A percentile compares a stretch with the other conserved stretches of the same genome.
These are phyloP conservation scores for Ophiocordyceps sinensis DNA, from an alignment of 2,329 filamentous ascomycete genomes.

Conservation along the genomic window DNA sequence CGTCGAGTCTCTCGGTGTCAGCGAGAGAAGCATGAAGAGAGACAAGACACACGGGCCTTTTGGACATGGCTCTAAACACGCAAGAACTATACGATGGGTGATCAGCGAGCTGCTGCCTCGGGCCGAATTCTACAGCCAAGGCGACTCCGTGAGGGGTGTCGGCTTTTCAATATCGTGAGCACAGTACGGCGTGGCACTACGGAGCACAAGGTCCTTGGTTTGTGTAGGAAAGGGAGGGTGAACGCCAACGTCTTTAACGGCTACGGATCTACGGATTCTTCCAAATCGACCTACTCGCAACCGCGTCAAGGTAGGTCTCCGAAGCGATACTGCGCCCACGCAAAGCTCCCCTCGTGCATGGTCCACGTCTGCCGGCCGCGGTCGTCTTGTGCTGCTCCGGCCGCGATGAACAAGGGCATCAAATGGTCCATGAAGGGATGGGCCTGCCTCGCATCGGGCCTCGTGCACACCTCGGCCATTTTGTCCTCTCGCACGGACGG, in stretches of 20 bases:
- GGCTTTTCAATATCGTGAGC: background rate
- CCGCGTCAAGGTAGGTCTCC: conserved; percentile 16
- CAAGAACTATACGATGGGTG: background rate
- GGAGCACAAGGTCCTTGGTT: background rate
- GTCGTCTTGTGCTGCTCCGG: conserved; percentile 29
- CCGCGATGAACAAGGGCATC: conserved; percentile 32
- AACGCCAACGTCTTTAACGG: no score
- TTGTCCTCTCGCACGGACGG: conserved; percentile 21
- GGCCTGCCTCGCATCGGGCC: conserved; percentile 30
- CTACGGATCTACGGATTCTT: no score
- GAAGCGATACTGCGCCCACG: conserved; percentile 33
- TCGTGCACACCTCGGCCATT: conserved; percentile 23
- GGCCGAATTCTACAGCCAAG: background rate
- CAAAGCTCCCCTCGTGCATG: conserved; percentile 27
- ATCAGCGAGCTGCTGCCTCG: background rate
- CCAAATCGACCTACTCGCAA: background rate
- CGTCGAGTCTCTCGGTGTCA: background rate
- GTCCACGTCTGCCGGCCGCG: conserved; percentile 29
- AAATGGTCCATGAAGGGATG: conserved; percentile 36
- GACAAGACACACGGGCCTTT: background rate
- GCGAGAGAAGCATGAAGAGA: background rate
- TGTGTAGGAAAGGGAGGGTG: background rate
- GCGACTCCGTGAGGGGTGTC: background rate
- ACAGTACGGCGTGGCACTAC: background rate
- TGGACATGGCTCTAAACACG: background rate